phyloP scores from a whole-genome alignment of 345 rosid species.

The Euphorbia tirucalli region DNA sequence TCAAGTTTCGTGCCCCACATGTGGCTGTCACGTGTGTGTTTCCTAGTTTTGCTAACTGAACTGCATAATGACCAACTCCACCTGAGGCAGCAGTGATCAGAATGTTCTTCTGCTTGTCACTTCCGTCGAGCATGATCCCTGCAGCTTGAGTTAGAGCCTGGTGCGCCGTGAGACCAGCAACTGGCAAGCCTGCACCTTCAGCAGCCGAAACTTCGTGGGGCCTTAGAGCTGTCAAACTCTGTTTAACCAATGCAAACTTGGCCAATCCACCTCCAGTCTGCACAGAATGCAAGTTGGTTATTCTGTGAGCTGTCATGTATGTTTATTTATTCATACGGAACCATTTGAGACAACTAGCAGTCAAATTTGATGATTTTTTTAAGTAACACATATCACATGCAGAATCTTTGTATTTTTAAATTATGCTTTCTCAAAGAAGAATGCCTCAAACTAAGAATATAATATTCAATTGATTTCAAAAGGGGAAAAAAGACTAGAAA shows the following conservation, averaged over 20 bases:
- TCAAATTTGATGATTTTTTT: no score
- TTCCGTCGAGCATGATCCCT: conserved; percentile 22
- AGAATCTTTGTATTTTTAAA: not conserved
- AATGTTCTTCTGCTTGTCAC: conserved; percentile 22
- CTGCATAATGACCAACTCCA: conserved; percentile 33
- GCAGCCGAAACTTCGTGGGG: conserved; percentile 29
- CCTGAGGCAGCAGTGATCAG: conserved; percentile 32
- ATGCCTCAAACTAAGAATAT: not conserved
- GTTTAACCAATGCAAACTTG: conserved; percentile 22
- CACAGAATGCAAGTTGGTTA: not conserved
- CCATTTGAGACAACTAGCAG: not conserved
- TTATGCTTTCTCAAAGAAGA: not conserved
- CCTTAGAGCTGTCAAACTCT: conserved; percentile 15
- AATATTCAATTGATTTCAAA: not conserved
- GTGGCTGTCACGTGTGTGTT: conserved; percentile 30
- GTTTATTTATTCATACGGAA: not conserved
- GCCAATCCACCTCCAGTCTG: conserved; percentile 13
- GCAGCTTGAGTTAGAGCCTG: conserved; percentile 26
- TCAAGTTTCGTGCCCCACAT: conserved; percentile 18
- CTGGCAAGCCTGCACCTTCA: conserved; percentile 20
- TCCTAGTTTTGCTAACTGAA: conserved; percentile 29
- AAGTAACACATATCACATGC: not conserved
- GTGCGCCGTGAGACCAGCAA: conserved; percentile 26
- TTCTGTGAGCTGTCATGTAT: no score
- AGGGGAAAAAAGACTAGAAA: not conserved